phyloP scores from a whole-genome alignment of 352 stramenopile genomes.

The Phytophthora sansomeana region DNA sequence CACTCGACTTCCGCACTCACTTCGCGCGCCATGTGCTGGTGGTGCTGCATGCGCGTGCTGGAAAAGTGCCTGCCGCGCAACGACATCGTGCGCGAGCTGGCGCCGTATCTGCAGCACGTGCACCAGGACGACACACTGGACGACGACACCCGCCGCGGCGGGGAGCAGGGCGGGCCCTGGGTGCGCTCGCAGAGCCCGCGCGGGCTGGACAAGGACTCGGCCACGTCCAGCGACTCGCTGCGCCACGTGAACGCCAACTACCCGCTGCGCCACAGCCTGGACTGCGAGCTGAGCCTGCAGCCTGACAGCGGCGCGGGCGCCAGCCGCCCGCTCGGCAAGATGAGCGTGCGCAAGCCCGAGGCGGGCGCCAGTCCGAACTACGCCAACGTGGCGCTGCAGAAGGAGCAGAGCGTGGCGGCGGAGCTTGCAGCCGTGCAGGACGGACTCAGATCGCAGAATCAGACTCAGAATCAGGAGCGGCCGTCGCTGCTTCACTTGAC shows the following conservation, averaged over 20 bases:
- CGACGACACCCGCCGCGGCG: slow-evolving; percentile 56
- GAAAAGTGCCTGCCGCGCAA: slow-evolving; percentile 89
- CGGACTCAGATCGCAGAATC: slow-evolving; percentile 10
- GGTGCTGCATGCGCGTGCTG: slow-evolving; percentile 90
- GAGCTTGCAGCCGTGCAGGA: slow-evolving; percentile 27
- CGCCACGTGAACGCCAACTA: slow-evolving; percentile 55
- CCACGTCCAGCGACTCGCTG: slow-evolving; percentile 69
- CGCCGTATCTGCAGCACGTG: slow-evolving; percentile 87
- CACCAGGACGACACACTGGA: slow-evolving; percentile 75
- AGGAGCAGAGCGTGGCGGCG: slow-evolving; percentile 26
- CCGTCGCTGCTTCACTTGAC: slow-evolving; percentile 30
- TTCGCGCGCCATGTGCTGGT: slow-evolving; percentile 71
- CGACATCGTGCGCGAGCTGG: slow-evolving; percentile 88
- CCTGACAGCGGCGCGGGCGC: slow-evolving; percentile 8
- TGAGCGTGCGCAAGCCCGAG: slow-evolving; percentile 41
- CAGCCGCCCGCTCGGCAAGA: slow-evolving; percentile 32
- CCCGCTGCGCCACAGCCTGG: slow-evolving; percentile 40
- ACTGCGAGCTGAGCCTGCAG: slow-evolving; percentile 45
- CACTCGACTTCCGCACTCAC: background rate
- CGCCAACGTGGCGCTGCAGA: slow-evolving; percentile 23
- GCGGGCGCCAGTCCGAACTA: slow-evolving; percentile 16
- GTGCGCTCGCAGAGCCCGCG: slow-evolving; percentile 54
- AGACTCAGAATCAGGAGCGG: slow-evolving; percentile 26
- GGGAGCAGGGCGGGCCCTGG: slow-evolving; percentile 51
- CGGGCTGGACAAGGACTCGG: slow-evolving; percentile 69